These are phyloP conservation scores for Aspergillus sp. DNA, from an alignment of 2,329 filamentous ascomycete species.

Conservation along the genomic window DNA sequence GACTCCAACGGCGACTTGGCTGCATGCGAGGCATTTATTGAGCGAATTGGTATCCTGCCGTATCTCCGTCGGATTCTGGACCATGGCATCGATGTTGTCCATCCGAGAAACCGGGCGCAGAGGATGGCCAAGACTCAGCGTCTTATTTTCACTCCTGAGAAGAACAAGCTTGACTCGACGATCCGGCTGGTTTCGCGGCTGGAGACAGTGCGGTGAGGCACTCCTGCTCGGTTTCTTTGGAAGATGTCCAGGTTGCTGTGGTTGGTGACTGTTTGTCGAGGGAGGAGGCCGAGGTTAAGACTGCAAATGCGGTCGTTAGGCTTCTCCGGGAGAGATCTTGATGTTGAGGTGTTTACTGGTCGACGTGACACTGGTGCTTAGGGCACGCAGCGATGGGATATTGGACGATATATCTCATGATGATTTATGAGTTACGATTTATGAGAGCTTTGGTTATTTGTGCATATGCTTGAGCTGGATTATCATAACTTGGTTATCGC, in stretches of 20 bases:
- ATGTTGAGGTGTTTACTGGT: not conserved
- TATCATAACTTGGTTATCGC: too few relatives aligned
- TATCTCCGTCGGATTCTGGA: constrained; percentile 54
- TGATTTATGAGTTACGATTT: not conserved
- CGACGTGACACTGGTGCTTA: too few relatives aligned
- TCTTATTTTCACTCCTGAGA: too few relatives aligned
- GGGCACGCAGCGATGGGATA: not conserved
- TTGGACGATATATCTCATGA: too few relatives aligned
- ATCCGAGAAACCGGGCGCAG: constrained; percentile 61
- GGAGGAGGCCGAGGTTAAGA: constrained; percentile 23
- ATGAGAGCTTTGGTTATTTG: too few relatives aligned
- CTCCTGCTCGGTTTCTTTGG: constrained; percentile 9
- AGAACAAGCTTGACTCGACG: too few relatives aligned
- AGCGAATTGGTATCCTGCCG: constrained; percentile 54
- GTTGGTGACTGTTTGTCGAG: constrained; percentile 14
- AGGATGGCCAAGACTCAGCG: constrained; percentile 36
- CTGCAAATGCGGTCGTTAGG: constrained; percentile 12
- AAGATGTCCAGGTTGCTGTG: constrained; percentile 9
- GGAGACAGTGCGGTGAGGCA: constrained; percentile 12
- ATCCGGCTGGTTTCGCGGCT: too few relatives aligned
- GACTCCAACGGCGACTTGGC: constrained; percentile 58
- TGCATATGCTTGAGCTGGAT: too few relatives aligned
- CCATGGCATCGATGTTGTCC: constrained; percentile 46
- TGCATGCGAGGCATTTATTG: constrained; percentile 52
- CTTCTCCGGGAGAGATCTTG: constrained; percentile 3